Percentiles rank a stretch among this genome's conserved stretches.
These are phyloP conservation scores for Pseudogymnoascus sp. DNA, from an alignment of 2,329 filamentous ascomycete genomes.

Conservation along the genomic window DNA sequence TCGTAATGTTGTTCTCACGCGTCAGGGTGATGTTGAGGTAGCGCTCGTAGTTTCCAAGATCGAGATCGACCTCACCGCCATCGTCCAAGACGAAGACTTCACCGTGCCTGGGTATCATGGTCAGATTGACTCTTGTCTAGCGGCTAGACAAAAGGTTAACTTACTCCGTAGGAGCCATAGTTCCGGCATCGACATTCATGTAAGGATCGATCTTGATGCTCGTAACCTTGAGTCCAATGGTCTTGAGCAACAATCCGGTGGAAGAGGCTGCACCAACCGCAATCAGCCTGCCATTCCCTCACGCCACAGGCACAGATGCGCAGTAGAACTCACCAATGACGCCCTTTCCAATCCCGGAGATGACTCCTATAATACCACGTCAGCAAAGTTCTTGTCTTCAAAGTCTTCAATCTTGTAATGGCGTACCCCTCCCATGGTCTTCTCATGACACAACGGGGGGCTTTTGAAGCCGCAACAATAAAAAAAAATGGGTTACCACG, in stretches of 20 bases:
- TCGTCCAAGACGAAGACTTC: constrained; percentile 85
- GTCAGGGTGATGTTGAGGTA: constrained; percentile 78
- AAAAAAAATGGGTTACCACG: neutral
- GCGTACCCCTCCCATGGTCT: neutral
- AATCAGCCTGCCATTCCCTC: constrained; percentile 16
- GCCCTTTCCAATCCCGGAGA: constrained; percentile 54
- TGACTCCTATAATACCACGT: constrained; percentile 33
- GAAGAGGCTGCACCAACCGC: constrained; percentile 49
- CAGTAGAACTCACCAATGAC: constrained; percentile 51
- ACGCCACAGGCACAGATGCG: constrained; percentile 11
- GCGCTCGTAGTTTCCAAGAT: constrained; percentile 69
- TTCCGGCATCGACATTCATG: constrained; percentile 69
- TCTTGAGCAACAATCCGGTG: constrained; percentile 70
- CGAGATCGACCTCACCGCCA: constrained; percentile 68
- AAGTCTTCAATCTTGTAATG: neutral
- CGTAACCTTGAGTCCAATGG: constrained; percentile 65
- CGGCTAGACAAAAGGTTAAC: constrained; percentile 29
- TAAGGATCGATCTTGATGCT: constrained; percentile 67
- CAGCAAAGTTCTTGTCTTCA: constrained; percentile 11
- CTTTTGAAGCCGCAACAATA: neutral
- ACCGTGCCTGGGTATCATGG: constrained; percentile 54
- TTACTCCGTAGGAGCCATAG: constrained; percentile 59
- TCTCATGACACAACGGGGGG: neutral
- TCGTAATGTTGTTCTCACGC: constrained; percentile 91
- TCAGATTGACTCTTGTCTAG: constrained; percentile 14